Percentiles rank a stretch among this genome's conserved stretches.
Evolutionary conservation across 2,329 filamentous ascomycete genomes (phyloP).

Genomic region (Lachnellula occidentalis): DNA sequence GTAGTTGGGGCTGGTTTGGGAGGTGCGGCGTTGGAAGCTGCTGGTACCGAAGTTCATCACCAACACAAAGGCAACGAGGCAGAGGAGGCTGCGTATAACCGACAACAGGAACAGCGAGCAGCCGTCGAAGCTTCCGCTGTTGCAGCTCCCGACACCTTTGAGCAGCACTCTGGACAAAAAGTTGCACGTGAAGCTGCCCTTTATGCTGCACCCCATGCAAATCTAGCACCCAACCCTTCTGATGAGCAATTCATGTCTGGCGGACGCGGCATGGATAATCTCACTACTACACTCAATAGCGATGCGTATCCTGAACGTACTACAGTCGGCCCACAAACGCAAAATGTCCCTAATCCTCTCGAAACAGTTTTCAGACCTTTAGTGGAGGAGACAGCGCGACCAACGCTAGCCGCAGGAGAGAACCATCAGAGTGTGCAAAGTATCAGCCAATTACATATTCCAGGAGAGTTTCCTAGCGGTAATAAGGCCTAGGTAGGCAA

Average conservation of each 20-base stretch:
- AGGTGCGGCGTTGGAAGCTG: conserved; percentile 16
- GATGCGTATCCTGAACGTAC: not conserved
- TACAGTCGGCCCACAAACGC: conserved; percentile 1
- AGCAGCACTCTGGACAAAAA: conserved; percentile 5
- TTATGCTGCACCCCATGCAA: conserved; percentile 17
- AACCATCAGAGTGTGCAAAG: conserved; percentile 25
- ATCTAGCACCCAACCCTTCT: not conserved
- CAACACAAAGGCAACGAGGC: conserved; percentile 13
- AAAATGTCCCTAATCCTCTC: conserved; percentile 10
- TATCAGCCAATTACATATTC: conserved; percentile 29
- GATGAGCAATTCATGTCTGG: conserved; percentile 18
- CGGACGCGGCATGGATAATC: conserved; percentile 18
- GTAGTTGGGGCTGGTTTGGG: conserved; percentile 17
- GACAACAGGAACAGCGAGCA: conserved; percentile 17
- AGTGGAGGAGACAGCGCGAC: conserved; percentile 15
- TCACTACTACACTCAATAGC: conserved; percentile 2
- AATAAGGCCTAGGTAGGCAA: not conserved
- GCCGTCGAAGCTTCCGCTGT: conserved; percentile 21
- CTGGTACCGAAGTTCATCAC: conserved; percentile 18
- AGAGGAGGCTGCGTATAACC: conserved; percentile 10
- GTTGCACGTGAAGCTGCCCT: conserved; percentile 13
- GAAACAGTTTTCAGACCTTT: conserved; percentile 2
- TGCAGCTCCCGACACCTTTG: conserved; percentile 14
- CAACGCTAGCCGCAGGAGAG: conserved; percentile 20
- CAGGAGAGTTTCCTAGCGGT: conserved; percentile 26